Base-by-base conservation (phyloP, 73 alveolate genomes). In the Tetrahymena thermophila region DNA sequence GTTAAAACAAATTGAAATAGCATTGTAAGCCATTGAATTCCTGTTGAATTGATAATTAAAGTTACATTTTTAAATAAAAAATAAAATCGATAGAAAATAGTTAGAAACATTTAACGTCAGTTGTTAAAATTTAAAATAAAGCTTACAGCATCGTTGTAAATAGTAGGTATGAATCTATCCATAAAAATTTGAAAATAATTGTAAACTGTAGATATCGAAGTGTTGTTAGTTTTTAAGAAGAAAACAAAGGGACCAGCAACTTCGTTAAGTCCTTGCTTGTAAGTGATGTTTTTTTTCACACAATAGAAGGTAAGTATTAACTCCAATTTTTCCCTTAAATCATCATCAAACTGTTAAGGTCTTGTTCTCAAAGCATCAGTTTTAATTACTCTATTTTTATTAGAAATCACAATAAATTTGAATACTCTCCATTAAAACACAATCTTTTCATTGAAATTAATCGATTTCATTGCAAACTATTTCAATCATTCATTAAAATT, bases 231-330 rank as follows among this genome's bases (percentile, higher is more conserved):
- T 42, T 85, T 43, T 35, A 43, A 85, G n/a, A 97, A 40, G 85
- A 97, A 93, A 43, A 97, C 94, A 85, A 97, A 96, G 44, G 98
- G 98, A 17, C 96, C 97, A 13, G 93, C 96, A 40, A 98, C 97
- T 94, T 98, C 99, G 95, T 98, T 98, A 58, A 98, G 35, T 1
- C 99, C 99, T 97, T 98, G 98, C 94, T 98, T 98, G 93, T 98
- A 98, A 38, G 94, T 55, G 11, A 96, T 43, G 57, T 94, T 93
- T 42, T 97, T 85, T 93, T 96, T 85, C 34, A 97, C 96, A 38
- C 98, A 97, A 93, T 97, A 98, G 94, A 96, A 95, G 17, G 98
- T 98, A 17, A 98, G 94, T 4, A 98, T 31, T 42, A 94, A 84
- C 85, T 98, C 98, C 19, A 97, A 55, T 19, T 56, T 84, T 19